phyloP scores from a whole-genome alignment of 1,284 basidiomycete genomes.

The Fistulinella cinereoalba region DNA sequence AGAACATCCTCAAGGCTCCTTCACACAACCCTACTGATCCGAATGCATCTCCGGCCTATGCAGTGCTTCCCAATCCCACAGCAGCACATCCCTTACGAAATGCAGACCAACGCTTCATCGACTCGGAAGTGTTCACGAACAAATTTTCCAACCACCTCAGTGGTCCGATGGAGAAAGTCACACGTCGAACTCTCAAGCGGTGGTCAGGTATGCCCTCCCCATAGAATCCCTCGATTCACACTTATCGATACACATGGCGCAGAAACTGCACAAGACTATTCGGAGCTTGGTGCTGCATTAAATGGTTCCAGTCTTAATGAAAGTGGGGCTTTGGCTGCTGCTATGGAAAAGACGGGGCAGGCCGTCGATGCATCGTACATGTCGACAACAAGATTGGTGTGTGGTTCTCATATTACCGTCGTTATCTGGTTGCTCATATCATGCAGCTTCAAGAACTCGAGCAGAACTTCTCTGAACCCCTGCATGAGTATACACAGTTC shows the following conservation, averaged over 20 bases:
- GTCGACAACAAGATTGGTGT: slow-evolving; percentile 82
- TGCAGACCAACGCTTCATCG: slow-evolving; percentile 92
- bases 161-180: slow-evolving; percentile 95
- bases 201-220: slow-evolving; percentile 72
- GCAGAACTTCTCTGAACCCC: slow-evolving; percentile 90
- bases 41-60: slow-evolving; percentile 71
- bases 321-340: slow-evolving; percentile 63
- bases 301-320: slow-evolving; percentile 96
- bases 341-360: slow-evolving; percentile 92
- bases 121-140: slow-evolving; percentile 95
- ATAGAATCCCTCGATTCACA: background rate
- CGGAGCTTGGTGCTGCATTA: slow-evolving; percentile 91
- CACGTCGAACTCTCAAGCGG: slow-evolving; percentile 85
- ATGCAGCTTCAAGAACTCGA: slow-evolving; percentile 86
- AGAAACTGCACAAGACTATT: slow-evolving; percentile 89
- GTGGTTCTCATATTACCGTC: slow-evolving; percentile 9
- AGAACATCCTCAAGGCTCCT: slow-evolving; percentile 94
- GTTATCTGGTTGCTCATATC: slow-evolving; percentile 11
- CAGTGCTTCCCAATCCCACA: slow-evolving; percentile 85
- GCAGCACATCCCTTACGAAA: slow-evolving; percentile 81
- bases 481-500: slow-evolving; percentile 96
- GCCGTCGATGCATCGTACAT: slow-evolving; percentile 94
- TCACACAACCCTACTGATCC: slow-evolving; percentile 91
- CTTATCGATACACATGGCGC: slow-evolving; percentile 7
- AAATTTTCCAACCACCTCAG: slow-evolving; percentile 93